Evolutionary conservation across 2,329 filamentous ascomycete genomes (phyloP).

Genomic region (Ambrosiella xylebori): DNA sequence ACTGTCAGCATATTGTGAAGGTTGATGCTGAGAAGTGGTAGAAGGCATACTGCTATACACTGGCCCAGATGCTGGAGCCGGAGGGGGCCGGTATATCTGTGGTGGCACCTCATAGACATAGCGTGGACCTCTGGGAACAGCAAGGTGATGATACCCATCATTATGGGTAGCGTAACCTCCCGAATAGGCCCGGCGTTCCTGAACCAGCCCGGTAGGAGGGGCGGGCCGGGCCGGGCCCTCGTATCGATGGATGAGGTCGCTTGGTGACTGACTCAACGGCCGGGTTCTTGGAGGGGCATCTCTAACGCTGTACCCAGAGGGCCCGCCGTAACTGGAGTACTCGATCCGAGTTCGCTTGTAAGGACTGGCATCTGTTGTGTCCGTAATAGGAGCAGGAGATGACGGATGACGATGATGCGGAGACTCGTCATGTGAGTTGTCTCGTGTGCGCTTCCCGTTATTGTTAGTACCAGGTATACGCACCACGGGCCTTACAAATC

Average conservation of each 20-base stretch:
- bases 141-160: background rate
- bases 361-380: background rate
- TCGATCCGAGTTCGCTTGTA: background rate
- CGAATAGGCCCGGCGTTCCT: background rate
- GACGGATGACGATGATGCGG: background rate
- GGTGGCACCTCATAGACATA: no score
- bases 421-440: background rate
- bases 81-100: no score
- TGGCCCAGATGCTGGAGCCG: background rate
- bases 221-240: background rate
- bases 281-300: background rate
- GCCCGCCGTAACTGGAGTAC: background rate
- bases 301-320: background rate
- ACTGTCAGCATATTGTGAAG: background rate
- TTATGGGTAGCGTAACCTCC: background rate
- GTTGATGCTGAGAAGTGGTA: background rate
- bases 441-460: constrained; percentile 3
- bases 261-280: background rate
- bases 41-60: background rate
- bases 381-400: background rate
- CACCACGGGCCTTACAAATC: background rate
- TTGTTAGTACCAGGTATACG: background rate
- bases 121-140: no score
- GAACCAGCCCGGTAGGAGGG: background rate
- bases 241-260: background rate